Evolutionary conservation across 805 yeast species (phyloP), one percentile per base, ranked within the genome.

Genomic region (Yarrowia bubula): DNA sequence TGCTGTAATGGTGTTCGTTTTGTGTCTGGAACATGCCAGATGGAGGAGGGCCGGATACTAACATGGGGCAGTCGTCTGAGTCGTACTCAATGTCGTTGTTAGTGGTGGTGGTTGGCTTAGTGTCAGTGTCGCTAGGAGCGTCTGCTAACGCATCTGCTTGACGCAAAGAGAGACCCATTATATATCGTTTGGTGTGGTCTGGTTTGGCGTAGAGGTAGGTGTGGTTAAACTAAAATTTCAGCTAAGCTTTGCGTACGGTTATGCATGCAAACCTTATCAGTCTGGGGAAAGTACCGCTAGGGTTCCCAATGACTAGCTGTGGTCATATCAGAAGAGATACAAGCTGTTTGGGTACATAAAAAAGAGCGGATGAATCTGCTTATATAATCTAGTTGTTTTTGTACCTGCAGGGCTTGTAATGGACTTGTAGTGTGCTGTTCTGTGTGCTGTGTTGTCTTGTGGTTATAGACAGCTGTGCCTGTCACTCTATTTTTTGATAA

Each of bases 1-100:
- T 58, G 41, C 22, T 58, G 43, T 58, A 58, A 42, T 58, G 51
- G 33, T 43, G 64, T 58, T 58, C 64, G 11, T 51, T 58, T 42
- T 58, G 51, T 32, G 64, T 58, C 51, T 58, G 64, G 51, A 58
- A 35, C 64, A 58, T 58, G 33, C 51, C 64, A 17, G 64, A 17
- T 10, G 64, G 51, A 18, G 64, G 64, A 33, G 50, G 51, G 9
- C 64, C 51, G 1, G 47, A 44, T 10, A 58, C 64, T 1, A 58
- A 42, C 64, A 58, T 58, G 32, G 64, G 64, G 35, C 43, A 33
- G 22, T 58, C 64, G 51, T 58, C 64, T 22, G 28, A 22, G 64
- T 43, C 51, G 46, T 22, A 22, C 28, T 22, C 28, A 22, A 13
- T n/a, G 31, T 38, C 44, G 33, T 28, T 18, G 18, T 38, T 6